phyloP scores from a whole-genome alignment of 345 rosid genomes.

The Linum trigynum region DNA sequence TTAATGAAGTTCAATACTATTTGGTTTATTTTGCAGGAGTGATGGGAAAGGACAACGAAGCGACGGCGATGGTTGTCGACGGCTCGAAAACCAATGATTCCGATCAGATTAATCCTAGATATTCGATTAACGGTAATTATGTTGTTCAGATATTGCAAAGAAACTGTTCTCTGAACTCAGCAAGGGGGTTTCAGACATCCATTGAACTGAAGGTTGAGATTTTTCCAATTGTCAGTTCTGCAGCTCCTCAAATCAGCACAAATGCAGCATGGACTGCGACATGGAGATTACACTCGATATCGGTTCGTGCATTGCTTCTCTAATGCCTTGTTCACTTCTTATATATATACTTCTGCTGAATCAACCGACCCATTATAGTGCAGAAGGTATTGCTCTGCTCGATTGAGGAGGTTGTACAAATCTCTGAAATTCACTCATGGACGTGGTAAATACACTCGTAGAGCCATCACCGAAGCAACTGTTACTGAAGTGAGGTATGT shows the following conservation, averaged over 20 bases:
- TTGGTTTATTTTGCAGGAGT: not conserved
- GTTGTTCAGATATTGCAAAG: too few species aligned
- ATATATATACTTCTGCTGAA: not conserved
- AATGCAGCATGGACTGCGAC: slow-evolving; percentile 98
- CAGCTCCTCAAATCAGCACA: slow-evolving; percentile 85
- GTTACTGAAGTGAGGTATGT: slow-evolving; percentile 89
- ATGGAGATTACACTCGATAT: slow-evolving; percentile 85
- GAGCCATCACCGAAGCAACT: slow-evolving; percentile 61
- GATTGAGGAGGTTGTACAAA: slow-evolving; percentile 85
- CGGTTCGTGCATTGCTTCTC: slow-evolving; percentile 30
- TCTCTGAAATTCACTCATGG: slow-evolving; percentile 96
- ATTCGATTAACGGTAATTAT: slow-evolving; percentile 60
- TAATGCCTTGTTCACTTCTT: not conserved
- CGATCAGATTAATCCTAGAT: slow-evolving; percentile 56
- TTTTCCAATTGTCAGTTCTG: slow-evolving; percentile 40
- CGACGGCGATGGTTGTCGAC: slow-evolving; percentile 68
- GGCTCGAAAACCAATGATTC: slow-evolving; percentile 37
- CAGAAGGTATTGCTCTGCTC: slow-evolving; percentile 96
- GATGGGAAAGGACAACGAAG: slow-evolving; percentile 9
- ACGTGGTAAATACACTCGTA: slow-evolving; percentile 68
- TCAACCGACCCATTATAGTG: slow-evolving; percentile 8
- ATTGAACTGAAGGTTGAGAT: not conserved
- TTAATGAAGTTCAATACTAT: not conserved
- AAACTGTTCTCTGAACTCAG: not conserved
- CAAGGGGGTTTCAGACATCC: not conserved